Evolutionary conservation across 768 basidiomycete genomes (phyloP).

Genomic region (Symmetrospora coprosmae): DNA sequence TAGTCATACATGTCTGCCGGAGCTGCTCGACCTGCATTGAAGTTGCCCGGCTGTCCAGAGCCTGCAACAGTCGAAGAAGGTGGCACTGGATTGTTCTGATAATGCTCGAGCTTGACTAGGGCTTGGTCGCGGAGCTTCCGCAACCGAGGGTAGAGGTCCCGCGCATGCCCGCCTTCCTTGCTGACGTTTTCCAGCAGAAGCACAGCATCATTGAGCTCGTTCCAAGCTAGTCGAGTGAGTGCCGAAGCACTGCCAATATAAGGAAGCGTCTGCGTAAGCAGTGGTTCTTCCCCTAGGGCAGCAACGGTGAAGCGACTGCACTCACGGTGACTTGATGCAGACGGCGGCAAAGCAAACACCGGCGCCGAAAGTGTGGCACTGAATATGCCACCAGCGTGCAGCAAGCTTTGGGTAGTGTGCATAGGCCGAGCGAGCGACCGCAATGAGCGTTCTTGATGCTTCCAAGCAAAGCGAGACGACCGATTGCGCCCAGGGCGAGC

Average conservation of each 20-base stretch:
- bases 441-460: slow-evolving; percentile 10
- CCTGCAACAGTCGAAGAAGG: background rate
- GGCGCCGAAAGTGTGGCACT: slow-evolving; percentile 14
- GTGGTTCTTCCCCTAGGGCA: background rate
- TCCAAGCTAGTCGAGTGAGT: slow-evolving; percentile 9
- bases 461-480: slow-evolving; percentile 12
- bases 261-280: background rate
- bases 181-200: slow-evolving; percentile 3
- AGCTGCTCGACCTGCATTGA: no score
- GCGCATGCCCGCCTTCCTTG: slow-evolving; percentile 7
- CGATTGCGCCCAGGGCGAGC: slow-evolving; percentile 19
- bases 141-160: slow-evolving; percentile 10
- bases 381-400: slow-evolving; percentile 11
- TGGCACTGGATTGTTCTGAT: slow-evolving; percentile 1
- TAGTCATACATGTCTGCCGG: no score
- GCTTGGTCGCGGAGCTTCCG: slow-evolving; percentile 12
- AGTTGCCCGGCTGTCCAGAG: no score
- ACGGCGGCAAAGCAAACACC: slow-evolving; percentile 13
- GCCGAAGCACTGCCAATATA: background rate
- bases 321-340: slow-evolving; percentile 17
- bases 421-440: slow-evolving; percentile 1
- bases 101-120: slow-evolving; percentile 3
- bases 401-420: slow-evolving; percentile 5
- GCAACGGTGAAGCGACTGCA: background rate
- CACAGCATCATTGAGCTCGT: slow-evolving; percentile 6